Evolutionary conservation across 2,329 filamentous ascomycete genomes (phyloP).

Genomic region (Ophiosphaerella narmari): DNA sequence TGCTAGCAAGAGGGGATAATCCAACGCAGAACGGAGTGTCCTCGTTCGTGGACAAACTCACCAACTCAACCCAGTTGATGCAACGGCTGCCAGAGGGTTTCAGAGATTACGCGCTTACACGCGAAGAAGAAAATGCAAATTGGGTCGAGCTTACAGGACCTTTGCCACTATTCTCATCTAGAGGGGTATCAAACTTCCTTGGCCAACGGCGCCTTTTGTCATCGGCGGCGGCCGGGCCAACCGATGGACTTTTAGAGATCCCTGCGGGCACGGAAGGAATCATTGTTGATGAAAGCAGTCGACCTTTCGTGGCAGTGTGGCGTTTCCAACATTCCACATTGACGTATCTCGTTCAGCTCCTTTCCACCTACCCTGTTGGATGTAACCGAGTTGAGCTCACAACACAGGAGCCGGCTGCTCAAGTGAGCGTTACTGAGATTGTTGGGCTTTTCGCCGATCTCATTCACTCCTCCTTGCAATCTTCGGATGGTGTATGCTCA

Average conservation of each 20-base stretch:
- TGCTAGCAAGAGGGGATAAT: slow-evolving; percentile 58
- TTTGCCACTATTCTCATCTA: slow-evolving; percentile 65
- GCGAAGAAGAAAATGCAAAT: slow-evolving; percentile 86
- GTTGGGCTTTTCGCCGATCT: slow-evolving; percentile 75
- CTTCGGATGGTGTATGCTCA: slow-evolving; percentile 32
- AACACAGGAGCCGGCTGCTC: slow-evolving; percentile 54
- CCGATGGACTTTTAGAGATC: slow-evolving; percentile 61
- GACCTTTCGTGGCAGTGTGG: slow-evolving; percentile 75
- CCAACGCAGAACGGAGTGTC: slow-evolving; percentile 55
- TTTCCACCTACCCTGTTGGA: slow-evolving; percentile 69
- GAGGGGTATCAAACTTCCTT: slow-evolving; percentile 17
- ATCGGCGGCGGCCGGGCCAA: slow-evolving; percentile 8
- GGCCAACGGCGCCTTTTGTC: slow-evolving; percentile 31
- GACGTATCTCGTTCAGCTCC: slow-evolving; percentile 75
- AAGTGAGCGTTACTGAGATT: slow-evolving; percentile 71
- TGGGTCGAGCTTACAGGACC: slow-evolving; percentile 70
- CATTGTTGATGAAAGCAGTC: slow-evolving; percentile 74
- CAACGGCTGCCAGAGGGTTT: slow-evolving; percentile 75
- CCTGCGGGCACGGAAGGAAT: slow-evolving; percentile 69
- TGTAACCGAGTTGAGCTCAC: slow-evolving; percentile 56
- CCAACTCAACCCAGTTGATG: slow-evolving; percentile 74
- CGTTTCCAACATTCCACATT: slow-evolving; percentile 77
- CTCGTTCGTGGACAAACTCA: slow-evolving; percentile 65
- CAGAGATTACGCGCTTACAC: slow-evolving; percentile 73
- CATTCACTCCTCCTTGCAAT: slow-evolving; percentile 53